phyloP scores from a whole-genome alignment of 108 stramenopile genomes.

The Skeletonema menzelii region DNA sequence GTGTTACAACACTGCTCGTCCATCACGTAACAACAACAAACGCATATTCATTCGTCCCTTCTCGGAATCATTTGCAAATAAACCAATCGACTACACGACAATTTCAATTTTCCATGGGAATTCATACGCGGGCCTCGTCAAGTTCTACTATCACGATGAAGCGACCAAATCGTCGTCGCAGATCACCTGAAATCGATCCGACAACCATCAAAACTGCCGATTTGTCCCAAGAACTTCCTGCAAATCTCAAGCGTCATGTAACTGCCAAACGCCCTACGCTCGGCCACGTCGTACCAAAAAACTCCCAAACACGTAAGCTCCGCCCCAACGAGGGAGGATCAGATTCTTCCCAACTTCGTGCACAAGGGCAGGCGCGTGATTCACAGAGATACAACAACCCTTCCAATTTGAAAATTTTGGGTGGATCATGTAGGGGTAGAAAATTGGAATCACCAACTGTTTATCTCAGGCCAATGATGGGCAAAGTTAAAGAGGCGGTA shows the following conservation, averaged over 20 bases:
- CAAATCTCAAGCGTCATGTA: constrained; percentile 75
- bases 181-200: background rate
- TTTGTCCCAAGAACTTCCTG: constrained; percentile 49
- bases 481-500: constrained; percentile 94
- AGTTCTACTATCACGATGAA: constrained; percentile 22
- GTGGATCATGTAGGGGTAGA: constrained; percentile 77
- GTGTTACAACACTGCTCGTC: background rate
- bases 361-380: constrained; percentile 78
- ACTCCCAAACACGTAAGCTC: constrained; percentile 35
- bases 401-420: constrained; percentile 76
- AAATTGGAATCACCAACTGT: constrained; percentile 88
- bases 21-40: constrained; percentile 1
- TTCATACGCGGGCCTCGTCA: background rate
- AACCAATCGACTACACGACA: background rate
- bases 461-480: constrained; percentile 98
- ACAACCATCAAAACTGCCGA: background rate
- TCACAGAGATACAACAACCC: constrained; percentile 73
- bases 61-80: constrained; percentile 7
- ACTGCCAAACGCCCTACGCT: constrained; percentile 66
- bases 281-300: constrained; percentile 77
- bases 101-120: background rate
- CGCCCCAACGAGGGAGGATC: constrained; percentile 60
- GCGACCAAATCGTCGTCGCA: constrained; percentile 14
- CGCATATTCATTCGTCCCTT: constrained; percentile 25
- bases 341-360: constrained; percentile 54